A percentile compares a stretch with the other conserved stretches of the same genome.
Conservation (phyloP, 2,329 filamentous ascomycete species). For the Penicillium sp. region DNA sequence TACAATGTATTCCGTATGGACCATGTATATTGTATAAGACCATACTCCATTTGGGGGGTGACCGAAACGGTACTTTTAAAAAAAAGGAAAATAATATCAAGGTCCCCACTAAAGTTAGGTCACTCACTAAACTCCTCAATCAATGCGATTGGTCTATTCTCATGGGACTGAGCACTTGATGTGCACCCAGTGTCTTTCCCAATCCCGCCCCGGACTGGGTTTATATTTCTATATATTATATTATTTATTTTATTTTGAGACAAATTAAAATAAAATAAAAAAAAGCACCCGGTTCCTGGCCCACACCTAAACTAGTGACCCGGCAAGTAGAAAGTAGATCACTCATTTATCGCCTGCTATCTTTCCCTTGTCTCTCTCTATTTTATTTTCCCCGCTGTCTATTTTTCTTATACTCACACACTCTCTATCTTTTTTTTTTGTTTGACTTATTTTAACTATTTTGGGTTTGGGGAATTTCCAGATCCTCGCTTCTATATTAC, state of each 20-base stretch:
- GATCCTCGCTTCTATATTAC: constrained; percentile 30
- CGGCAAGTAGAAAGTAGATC: constrained; percentile 36
- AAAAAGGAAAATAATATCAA: too few relatives aligned
- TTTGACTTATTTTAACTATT: constrained; percentile 27
- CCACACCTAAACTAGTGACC: constrained; percentile 28
- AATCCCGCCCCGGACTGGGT: constrained; percentile 20
- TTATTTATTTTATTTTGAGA: constrained; percentile 1
- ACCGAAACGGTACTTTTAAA: too few relatives aligned
- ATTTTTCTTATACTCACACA: constrained; percentile 17
- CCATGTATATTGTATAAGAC: not conserved
- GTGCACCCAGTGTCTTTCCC: constrained; percentile 10
- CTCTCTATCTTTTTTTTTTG: constrained; percentile 28
- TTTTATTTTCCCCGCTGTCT: constrained; percentile 24
- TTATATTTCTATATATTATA: not conserved
- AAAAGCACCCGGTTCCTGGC: constrained; percentile 15
- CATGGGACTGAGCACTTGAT: constrained; percentile 7
- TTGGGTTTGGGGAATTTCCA: constrained; percentile 31
- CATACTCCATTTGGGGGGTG: not conserved
- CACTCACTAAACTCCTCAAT: not conserved
- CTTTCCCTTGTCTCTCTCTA: constrained; percentile 26
- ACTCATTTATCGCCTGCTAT: constrained; percentile 36
- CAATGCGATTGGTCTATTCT: constrained; percentile 6
- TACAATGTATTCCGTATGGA: too few relatives aligned
- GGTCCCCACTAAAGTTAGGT: not conserved
- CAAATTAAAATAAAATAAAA: not conserved